These are phyloP conservation scores for Melocanna baccifera DNA, from an alignment of 176 grass and related monocot species.

Conservation along the genomic window DNA sequence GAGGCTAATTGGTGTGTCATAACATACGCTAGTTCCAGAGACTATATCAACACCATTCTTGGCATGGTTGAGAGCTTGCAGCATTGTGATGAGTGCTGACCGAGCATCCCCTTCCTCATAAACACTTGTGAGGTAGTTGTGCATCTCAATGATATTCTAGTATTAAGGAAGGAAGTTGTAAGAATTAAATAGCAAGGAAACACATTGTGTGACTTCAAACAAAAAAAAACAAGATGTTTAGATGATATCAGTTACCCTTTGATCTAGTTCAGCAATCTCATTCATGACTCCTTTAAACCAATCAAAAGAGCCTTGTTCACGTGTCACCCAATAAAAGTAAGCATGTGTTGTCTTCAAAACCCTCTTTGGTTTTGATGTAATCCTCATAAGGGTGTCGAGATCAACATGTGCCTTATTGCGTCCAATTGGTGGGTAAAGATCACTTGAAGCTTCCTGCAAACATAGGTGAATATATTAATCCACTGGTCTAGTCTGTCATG, in stretches of 20 bases:
- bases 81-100: conserved; percentile 79
- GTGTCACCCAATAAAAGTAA: conserved; percentile 91
- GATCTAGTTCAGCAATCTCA: conserved; percentile 78
- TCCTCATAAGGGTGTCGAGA: conserved; percentile 66
- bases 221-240: not conserved
- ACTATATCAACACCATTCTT: conserved; percentile 83
- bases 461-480: not conserved
- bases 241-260: conserved; percentile 44
- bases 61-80: conserved; percentile 73
- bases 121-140: conserved; percentile 86
- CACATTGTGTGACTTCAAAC: not conserved
- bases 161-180: conserved; percentile 6
- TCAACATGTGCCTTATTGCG: conserved; percentile 51
- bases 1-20: not conserved
- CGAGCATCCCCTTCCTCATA: conserved; percentile 87
- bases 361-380: conserved; percentile 65
- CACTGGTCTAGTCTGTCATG: not conserved
- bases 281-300: conserved; percentile 95
- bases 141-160: conserved; percentile 81
- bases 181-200: conserved; percentile 19
- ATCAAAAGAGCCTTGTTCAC: conserved; percentile 84
- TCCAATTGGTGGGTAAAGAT: conserved; percentile 55
- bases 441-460: conserved; percentile 55
- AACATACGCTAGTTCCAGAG: conserved; percentile 68
- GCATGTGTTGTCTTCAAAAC: conserved; percentile 76